Evolutionary conservation across 805 yeast species (phyloP).

Genomic region (Jamesozyma piceae): DNA sequence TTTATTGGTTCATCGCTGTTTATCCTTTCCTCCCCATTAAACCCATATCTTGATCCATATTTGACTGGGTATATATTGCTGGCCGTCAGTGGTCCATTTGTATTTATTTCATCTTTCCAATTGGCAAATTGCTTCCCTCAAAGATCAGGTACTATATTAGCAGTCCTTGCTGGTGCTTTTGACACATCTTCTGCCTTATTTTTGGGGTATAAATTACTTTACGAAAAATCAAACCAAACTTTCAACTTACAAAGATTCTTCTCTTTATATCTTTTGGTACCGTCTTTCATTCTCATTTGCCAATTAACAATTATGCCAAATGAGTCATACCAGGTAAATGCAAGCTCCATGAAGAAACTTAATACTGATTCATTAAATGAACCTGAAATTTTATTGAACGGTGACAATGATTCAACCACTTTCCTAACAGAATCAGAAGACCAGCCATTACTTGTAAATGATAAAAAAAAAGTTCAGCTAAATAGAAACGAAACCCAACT

Average conservation of each 20-base stretch:
- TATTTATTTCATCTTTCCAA: conserved; percentile 83
- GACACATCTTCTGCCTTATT: conserved; percentile 89
- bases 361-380: conserved; percentile 70
- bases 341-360: conserved; percentile 49
- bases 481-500: not conserved
- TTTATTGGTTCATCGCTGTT: conserved; percentile 42
- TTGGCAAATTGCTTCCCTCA: conserved; percentile 79
- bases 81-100: conserved; percentile 92
- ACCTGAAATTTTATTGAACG: conserved; percentile 42
- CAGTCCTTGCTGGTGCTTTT: conserved; percentile 85
- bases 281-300: conserved; percentile 63
- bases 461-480: not conserved
- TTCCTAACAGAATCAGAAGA: conserved; percentile 31
- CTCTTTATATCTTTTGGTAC: conserved; percentile 58
- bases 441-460: not conserved
- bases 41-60: conserved; percentile 47
- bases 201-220: conserved; percentile 58
- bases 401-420: conserved; percentile 34
- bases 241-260: conserved; percentile 50
- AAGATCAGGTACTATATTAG: conserved; percentile 70
- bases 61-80: conserved; percentile 62
- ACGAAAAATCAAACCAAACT: conserved; percentile 32
- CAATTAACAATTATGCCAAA: conserved; percentile 75
- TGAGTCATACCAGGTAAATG: conserved; percentile 63
- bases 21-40: conserved; percentile 8